phyloP scores from a whole-genome alignment of 495 filamentous ascomycete species.

The Cudoniella acicularis region DNA sequence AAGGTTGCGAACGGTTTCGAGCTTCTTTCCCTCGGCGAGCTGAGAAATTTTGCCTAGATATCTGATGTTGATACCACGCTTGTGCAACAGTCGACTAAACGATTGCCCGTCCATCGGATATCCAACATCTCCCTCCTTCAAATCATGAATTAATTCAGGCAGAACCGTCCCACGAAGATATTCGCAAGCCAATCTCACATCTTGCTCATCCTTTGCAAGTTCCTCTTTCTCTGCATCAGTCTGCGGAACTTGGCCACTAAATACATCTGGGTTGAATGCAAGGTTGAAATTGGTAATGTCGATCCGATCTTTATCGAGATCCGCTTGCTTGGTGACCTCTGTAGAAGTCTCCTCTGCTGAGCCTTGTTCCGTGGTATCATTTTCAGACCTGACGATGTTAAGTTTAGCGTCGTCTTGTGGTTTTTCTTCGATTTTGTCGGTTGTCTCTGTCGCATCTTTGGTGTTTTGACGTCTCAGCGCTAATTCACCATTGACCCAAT shows the following conservation, averaged over 20 bases:
- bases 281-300: conserved; percentile 86
- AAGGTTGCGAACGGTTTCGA: conserved; percentile 72
- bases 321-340: conserved; percentile 28
- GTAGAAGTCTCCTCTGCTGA: conserved; percentile 27
- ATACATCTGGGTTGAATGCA: conserved; percentile 90
- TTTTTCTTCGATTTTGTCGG: conserved; percentile 24
- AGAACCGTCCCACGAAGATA: conserved; percentile 72
- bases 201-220: conserved; percentile 79
- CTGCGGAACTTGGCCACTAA: conserved; percentile 86
- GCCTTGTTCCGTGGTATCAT: conserved; percentile 30
- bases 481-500: conserved; percentile 76
- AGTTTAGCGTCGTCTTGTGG: conserved; percentile 19
- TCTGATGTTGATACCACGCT: conserved; percentile 94
- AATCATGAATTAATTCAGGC: conserved; percentile 68
- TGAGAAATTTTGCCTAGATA: conserved; percentile 84
- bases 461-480: conserved; percentile 35
- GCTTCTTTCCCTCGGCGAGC: conserved; percentile 63
- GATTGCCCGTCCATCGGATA: conserved; percentile 98
- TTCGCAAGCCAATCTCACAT: conserved; percentile 79
- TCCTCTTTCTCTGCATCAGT: conserved; percentile 86
- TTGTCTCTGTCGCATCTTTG: conserved; percentile 22
- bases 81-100: conserved; percentile 84
- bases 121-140: conserved; percentile 87
- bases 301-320: conserved; percentile 49
- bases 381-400: conserved; percentile 2